Base-by-base conservation (phyloP, 768 basidiomycete genomes). In the Lyophyllum semitale region DNA sequence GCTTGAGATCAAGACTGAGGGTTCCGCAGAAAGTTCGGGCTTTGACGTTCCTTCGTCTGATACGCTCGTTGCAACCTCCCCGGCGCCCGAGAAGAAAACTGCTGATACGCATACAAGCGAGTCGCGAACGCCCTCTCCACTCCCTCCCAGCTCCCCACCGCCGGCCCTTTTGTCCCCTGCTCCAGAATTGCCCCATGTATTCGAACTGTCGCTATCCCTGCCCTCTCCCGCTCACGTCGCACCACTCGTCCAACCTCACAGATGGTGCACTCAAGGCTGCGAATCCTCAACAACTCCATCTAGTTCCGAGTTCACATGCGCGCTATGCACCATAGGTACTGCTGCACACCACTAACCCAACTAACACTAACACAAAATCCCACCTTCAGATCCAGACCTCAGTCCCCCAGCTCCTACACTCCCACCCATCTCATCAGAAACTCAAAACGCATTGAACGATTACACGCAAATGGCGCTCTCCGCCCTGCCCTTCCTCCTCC, bases 71-170 rank as follows among this genome's bases (percentile, higher is more conserved):
- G 54, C 37, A 8, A n/a, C 37, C 32, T 40, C 32, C 9, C 25
- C 32, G 25, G 53, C 15, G 4, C 37, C n/a, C 15, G 11, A 44
- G 22, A 54, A 51, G 44, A 54, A 59, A 35, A 5, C 18, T 5
- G 42, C 23, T 17, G 0, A 8, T 13, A 17, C 18, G 2, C 15
- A 15, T 15, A 54, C 37, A 1, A n/a, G 2, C 37, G 17, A 15
- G 4, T 38, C n/a, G n/a, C 37, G n/a, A 35, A 29, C 42, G 0
- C 40, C 29, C 5, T 59, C 52, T 1, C 27, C 55, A 8, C 59
- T 60, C 29, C 55, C 59, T 35, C 59, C 55, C 11, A 60, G 55
- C 35, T 60, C 59, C 43, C 48, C 55, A 5, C 33, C 23, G 11
- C 9, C 23, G 13, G 29, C 48, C 27, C 33, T 53, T 15, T 56